Evolutionary conservation across 768 basidiomycete species (phyloP).

Genomic region (Coprinellus micaceus): DNA sequence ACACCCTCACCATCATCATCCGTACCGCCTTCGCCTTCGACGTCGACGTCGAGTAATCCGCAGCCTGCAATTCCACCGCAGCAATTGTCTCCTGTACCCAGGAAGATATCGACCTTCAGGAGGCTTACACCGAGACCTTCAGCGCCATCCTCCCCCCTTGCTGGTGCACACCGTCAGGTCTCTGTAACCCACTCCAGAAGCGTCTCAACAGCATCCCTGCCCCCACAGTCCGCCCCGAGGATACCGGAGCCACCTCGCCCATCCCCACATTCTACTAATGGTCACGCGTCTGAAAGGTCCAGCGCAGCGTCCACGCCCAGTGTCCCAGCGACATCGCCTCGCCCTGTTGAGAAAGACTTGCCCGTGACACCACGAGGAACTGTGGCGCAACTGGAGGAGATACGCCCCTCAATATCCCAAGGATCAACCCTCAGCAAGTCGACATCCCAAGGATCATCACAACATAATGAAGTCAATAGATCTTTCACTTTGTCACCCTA

Average conservation of each 20-base stretch:
- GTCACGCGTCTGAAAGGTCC: not conserved
- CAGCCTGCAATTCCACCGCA: conserved; percentile 21
- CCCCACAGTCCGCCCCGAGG: conserved; percentile 8
- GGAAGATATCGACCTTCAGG: conserved; percentile 38
- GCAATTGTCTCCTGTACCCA: conserved; percentile 37
- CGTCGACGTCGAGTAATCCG: not conserved
- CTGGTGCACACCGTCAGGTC: conserved; percentile 10
- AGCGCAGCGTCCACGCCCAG: not conserved
- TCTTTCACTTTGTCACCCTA: not conserved
- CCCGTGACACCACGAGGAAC: not conserved
- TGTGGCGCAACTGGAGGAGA: not conserved
- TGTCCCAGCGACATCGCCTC: not conserved
- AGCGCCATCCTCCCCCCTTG: conserved; percentile 31
- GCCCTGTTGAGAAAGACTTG: not conserved
- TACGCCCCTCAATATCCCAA: not conserved
- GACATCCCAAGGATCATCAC: not conserved
- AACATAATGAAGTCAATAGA: not conserved
- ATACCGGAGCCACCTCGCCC: conserved; percentile 5
- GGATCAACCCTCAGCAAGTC: not conserved
- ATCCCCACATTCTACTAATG: not conserved
- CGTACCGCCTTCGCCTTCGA: conserved; percentile 1
- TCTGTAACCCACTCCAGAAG: conserved; percentile 21
- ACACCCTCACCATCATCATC: conserved; percentile 4
- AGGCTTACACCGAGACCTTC: conserved; percentile 32
- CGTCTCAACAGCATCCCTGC: conserved; percentile 23